These are phyloP conservation scores for Termitomyces sp. DNA, from an alignment of 768 basidiomycete species.

Conservation along the genomic window DNA sequence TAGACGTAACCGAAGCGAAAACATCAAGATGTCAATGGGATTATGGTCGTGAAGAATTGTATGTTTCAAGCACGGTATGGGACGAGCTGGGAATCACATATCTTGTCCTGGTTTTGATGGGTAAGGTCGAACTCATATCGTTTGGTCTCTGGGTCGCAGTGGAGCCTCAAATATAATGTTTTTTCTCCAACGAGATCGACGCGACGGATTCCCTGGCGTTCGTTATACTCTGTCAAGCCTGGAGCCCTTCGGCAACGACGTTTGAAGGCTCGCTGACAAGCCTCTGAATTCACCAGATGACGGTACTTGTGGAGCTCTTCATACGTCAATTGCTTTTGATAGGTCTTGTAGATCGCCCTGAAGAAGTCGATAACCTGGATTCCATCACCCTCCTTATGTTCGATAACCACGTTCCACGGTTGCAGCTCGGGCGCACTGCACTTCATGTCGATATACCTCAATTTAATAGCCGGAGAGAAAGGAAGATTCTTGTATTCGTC, in stretches of 20 bases:
- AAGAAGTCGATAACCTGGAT: slow-evolving; percentile 55
- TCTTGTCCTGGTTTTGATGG: neutral
- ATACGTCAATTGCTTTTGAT: slow-evolving; percentile 35
- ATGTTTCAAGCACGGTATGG: neutral
- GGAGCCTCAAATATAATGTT: slow-evolving; percentile 49
- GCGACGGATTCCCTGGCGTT: slow-evolving; percentile 44
- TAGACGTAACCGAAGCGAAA: too few relatives aligned
- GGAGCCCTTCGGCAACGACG: slow-evolving; percentile 40
- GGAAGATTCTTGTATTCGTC: slow-evolving; percentile 34
- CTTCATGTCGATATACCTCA: slow-evolving; percentile 34
- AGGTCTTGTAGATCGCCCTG: slow-evolving; percentile 46
- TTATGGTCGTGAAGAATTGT: too few relatives aligned
- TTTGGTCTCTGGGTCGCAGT: neutral
- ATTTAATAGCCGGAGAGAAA: neutral
- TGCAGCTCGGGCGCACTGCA: slow-evolving; percentile 33
- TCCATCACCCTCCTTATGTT: slow-evolving; percentile 27
- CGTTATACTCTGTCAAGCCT: slow-evolving; percentile 33
- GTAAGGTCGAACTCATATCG: slow-evolving; percentile 2
- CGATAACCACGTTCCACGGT: slow-evolving; percentile 35
- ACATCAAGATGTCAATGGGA: too few relatives aligned
- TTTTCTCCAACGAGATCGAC: slow-evolving; percentile 49
- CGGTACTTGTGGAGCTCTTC: slow-evolving; percentile 29
- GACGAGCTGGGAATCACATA: neutral
- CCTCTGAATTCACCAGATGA: slow-evolving; percentile 21
- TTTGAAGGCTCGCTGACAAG: slow-evolving; percentile 35